Base-by-base conservation (phyloP, 1,284 basidiomycete species). In the Cryptococcus sp. region DNA sequence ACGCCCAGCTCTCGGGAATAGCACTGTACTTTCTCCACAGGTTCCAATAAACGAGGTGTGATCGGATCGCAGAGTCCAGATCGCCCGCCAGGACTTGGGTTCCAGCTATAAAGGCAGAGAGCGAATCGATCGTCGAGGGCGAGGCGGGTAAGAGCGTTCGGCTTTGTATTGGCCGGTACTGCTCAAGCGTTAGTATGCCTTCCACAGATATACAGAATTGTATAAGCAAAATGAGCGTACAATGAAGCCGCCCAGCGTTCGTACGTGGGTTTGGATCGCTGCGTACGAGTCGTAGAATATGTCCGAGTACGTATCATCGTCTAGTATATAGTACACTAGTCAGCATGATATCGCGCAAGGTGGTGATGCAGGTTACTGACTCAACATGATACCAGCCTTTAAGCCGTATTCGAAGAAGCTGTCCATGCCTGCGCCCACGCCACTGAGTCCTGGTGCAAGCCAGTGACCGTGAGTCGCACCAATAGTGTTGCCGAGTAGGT, bases 401-500 rank as follows among this genome's bases (percentile, higher is more conserved):
- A 81, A 60, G 0, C 76, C 91, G 73, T 93, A 95, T 78, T 97
- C 93, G 72, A 89, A 93, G 75, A 93, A 95, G 10, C 90, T 93
- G 75, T 96, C 93, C 52, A 94, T 87, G 1, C 93, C 93, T 15
- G 93, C 93, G 27, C 93, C 93, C 39, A 93, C 89, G 5, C 89
- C 85, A 38, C 86, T 88, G 5, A 88, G 76, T 63, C 90, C 88
- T 23, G 90, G 90, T 48, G 82, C 79, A 22, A 83, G 65, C 75
- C 76, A 78, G 35, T 74, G 71, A 19, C 73, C 75, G 48, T 72
- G 69, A 74, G 84, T 83, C 45, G 86, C 85, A 71, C 91, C 89
- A 67, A 97, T 88, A 2, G 88, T 90, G 70, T 96, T 96, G 11
- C 91, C 91, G 17, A 97, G 84, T 49, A 96, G 81, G 50, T 88